Percentiles rank a stretch among this genome's conserved stretches.
These are phyloP conservation scores for Tetrahymena elliotti DNA, from an alignment of 73 alveolate genomes.

Conservation along the genomic window DNA sequence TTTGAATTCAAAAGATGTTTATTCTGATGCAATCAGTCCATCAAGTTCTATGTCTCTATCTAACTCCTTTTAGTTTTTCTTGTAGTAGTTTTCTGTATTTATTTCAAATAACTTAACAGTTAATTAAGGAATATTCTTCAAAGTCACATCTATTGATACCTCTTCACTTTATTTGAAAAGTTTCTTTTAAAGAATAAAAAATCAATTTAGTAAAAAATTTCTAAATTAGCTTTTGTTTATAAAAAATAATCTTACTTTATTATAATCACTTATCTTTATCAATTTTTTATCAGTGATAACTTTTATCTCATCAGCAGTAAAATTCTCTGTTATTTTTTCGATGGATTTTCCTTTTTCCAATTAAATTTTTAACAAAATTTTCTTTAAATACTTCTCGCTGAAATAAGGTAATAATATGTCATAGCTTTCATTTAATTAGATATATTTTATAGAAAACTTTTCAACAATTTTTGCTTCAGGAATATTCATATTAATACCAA, in stretches of 20 bases:
- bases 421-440: background rate
- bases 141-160: background rate
- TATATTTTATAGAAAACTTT: background rate
- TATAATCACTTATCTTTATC: background rate
- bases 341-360: background rate
- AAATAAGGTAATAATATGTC: background rate
- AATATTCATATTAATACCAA: background rate
- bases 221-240: no score
- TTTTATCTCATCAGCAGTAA: background rate
- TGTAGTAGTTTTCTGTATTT: slow-evolving; percentile 15
- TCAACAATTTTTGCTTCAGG: background rate
- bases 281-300: background rate
- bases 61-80: background rate
- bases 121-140: background rate
- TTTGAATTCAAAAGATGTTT: background rate
- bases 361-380: background rate
- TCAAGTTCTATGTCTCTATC: background rate
- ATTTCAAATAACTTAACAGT: slow-evolving; percentile 13
- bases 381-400: background rate
- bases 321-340: background rate
- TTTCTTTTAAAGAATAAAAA: background rate
- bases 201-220: no score
- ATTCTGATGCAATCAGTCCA: slow-evolving; percentile 24
- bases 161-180: background rate
- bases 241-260: background rate